Evolutionary conservation across 768 basidiomycete species (phyloP).

Genomic region (Calocybe indica): DNA sequence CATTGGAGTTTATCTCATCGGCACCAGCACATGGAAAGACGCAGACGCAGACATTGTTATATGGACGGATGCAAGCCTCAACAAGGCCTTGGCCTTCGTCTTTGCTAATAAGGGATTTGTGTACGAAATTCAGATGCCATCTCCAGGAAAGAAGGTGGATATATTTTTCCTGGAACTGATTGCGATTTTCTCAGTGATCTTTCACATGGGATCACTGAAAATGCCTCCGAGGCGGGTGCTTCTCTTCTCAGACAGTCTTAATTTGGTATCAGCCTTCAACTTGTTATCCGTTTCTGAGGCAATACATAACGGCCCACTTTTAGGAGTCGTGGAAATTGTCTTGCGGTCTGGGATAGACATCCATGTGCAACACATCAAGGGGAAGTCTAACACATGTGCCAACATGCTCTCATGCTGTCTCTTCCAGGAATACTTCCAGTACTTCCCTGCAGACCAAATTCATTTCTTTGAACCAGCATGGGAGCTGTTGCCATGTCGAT

Average conservation of each 20-base stretch:
- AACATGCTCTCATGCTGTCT: conserved; percentile 13
- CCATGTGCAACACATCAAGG: conserved; percentile 10
- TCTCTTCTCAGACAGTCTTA: background rate
- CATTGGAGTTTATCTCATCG: background rate
- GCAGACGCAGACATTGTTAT: background rate
- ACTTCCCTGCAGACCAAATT: conserved; percentile 12
- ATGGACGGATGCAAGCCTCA: background rate
- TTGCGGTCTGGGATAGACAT: conserved; percentile 10
- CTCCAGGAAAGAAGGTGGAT: background rate
- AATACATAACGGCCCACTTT: conserved; percentile 1
- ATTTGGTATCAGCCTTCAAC: conserved; percentile 6
- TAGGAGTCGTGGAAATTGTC: conserved; percentile 4
- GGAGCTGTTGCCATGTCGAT: conserved; percentile 12
- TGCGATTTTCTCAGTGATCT: conserved; percentile 3
- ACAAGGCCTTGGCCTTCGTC: background rate
- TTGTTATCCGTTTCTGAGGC: conserved; percentile 9
- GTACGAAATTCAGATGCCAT: background rate
- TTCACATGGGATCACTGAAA: background rate
- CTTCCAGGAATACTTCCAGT: conserved; percentile 9
- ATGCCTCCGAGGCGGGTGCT: background rate
- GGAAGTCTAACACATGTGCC: conserved; percentile 11
- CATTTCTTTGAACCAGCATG: conserved; percentile 12
- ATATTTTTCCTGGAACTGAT: conserved; percentile 5
- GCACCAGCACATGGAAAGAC: background rate
- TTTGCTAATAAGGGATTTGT: background rate